Percentiles rank a stretch among this genome's conserved stretches.
phyloP scores from a whole-genome alignment of 2,329 filamentous ascomycete genomes.

The Microcyclospora tardicrescens region DNA sequence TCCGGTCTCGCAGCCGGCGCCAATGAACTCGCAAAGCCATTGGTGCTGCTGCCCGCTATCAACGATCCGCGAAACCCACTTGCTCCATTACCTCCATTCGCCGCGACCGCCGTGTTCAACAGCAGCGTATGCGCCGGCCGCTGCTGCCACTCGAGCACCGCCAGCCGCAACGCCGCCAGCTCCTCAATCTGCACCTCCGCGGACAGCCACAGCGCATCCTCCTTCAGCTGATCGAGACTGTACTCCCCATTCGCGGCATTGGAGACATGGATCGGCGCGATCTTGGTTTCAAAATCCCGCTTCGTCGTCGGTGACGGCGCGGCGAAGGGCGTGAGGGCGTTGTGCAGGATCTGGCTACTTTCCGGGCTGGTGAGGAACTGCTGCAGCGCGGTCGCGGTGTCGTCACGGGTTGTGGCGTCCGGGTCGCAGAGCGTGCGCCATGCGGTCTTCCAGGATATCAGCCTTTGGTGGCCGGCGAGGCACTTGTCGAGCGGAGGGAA shows the following conservation, averaged over 20 bases:
- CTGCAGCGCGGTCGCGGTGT: slow-evolving; percentile 34
- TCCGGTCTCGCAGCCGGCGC: slow-evolving; percentile 1
- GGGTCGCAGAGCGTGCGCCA: slow-evolving; percentile 42
- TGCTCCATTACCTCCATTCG: neutral
- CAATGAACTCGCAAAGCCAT: slow-evolving; percentile 2
- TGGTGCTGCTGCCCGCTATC: slow-evolving; percentile 7
- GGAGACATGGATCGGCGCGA: slow-evolving; percentile 72
- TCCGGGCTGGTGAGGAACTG: slow-evolving; percentile 60
- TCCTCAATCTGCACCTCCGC: slow-evolving; percentile 66
- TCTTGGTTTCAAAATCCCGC: slow-evolving; percentile 67
- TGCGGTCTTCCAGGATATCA: slow-evolving; percentile 55
- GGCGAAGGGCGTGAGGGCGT: slow-evolving; percentile 56
- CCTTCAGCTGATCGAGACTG: slow-evolving; percentile 67
- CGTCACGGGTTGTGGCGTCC: slow-evolving; percentile 28
- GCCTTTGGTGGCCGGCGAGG: slow-evolving; percentile 63
- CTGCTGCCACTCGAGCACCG: slow-evolving; percentile 71
- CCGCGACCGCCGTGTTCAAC: neutral
- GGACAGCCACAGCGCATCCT: slow-evolving; percentile 76
- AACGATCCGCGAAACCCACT: neutral
- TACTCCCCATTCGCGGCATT: slow-evolving; percentile 53
- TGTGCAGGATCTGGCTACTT: slow-evolving; percentile 54
- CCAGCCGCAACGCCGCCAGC: slow-evolving; percentile 65
- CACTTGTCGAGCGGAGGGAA: slow-evolving; percentile 78
- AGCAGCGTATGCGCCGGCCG: slow-evolving; percentile 61
- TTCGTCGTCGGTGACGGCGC: slow-evolving; percentile 49